A percentile compares a stretch with the other conserved stretches of the same genome.
Conservation (phyloP, 257 asterid species). For the Haberlea rhodopensis region DNA sequence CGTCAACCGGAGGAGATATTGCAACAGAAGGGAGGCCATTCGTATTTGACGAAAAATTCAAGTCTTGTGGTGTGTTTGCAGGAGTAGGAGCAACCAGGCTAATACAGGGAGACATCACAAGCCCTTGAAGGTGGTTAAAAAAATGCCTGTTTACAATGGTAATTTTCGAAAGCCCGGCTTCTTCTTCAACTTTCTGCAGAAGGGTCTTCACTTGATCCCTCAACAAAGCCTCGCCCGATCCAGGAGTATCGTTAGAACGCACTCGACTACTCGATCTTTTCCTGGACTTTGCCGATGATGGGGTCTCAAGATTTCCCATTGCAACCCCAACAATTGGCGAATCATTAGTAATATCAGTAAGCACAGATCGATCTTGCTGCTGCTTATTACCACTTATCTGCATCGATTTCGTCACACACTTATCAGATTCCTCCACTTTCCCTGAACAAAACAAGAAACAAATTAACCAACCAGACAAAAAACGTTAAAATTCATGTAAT, state of each 20-base stretch:
- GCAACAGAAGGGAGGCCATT: slow-evolving; percentile 29
- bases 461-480: neutral
- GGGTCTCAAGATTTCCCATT: slow-evolving; percentile 62
- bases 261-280: slow-evolving; percentile 34
- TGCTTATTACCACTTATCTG: slow-evolving; percentile 33
- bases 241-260: slow-evolving; percentile 47
- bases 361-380: slow-evolving; percentile 66
- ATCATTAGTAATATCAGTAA: slow-evolving; percentile 81
- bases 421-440: slow-evolving; percentile 54
- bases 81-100: slow-evolving; percentile 78
- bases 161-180: slow-evolving; percentile 56
- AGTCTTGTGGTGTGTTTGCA: slow-evolving; percentile 72
- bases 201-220: slow-evolving; percentile 89
- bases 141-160: slow-evolving; percentile 40
- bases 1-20: slow-evolving; percentile 39
- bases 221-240: slow-evolving; percentile 89
- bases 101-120: slow-evolving; percentile 46
- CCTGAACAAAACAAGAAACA: slow-evolving; percentile 34
- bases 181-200: slow-evolving; percentile 90
- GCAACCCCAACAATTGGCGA: slow-evolving; percentile 98
- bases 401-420: slow-evolving; percentile 37
- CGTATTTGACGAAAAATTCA: slow-evolving; percentile 30
- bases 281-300: slow-evolving; percentile 76
- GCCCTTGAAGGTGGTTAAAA: slow-evolving; percentile 43
- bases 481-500: neutral